Evolutionary conservation across 805 yeast genomes (phyloP), one percentile per base, ranked within the genome.

Genomic region (Yamadazyma laniorum): DNA sequence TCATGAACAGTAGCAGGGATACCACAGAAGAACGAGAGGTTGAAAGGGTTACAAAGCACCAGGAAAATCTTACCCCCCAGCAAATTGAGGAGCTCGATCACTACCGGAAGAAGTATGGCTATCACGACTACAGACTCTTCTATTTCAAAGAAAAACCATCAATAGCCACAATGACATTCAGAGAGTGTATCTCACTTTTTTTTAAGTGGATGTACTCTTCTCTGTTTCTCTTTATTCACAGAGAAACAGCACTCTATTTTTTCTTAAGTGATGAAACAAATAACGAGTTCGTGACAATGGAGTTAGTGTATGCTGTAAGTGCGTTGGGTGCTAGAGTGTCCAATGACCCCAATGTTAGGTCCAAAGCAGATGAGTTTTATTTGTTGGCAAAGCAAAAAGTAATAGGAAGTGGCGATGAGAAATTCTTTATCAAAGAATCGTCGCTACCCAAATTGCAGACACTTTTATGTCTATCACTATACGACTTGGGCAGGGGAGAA

Each of bases 401-500:
- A 9, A 32, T 44, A 12, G 40, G 34, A 16, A 14, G 16, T 8
- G 36, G 38, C 13, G 32, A 34, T 15, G 25, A 36, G 11, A 32
- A 27, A 12, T 30, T 13, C 17, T 30, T 32, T 17, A 33, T 41
- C 2, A 40, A 29, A 23, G 40, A 39, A 8, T 18, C 36, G 8
- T 37, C 47, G 3, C 34, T 45, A 26, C 11, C 42, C 9, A 39
- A 41, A 15, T 16, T 46, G 8, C 50, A 46, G 25, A 33, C 50
- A 3, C 35, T 46, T 8, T 28, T 46, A 8, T 40, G 47, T 33
- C 29, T 46, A 9, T 39, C 50, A 4, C 23, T 43, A 9, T 46
- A 43, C 28, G 50, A 46, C 26, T 36, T 44, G 18, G 44, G 48
- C 2, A 36, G 43, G 32, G 50, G 48, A 1, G 44, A 43, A 19